Evolutionary conservation across 1,284 basidiomycete species (phyloP).

Genomic region (Malassezia nana): DNA sequence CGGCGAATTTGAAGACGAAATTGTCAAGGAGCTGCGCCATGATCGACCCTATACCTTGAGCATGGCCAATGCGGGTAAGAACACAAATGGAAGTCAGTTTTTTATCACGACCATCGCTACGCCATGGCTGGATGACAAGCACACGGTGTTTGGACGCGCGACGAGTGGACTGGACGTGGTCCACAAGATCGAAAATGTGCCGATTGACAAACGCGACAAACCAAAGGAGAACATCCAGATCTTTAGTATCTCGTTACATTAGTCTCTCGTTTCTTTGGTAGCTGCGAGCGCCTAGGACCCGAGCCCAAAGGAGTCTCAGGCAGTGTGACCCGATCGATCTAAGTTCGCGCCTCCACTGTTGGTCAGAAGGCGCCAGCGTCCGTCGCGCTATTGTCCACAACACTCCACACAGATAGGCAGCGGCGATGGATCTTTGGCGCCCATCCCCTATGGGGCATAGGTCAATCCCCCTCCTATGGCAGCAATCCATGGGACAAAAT

Average conservation of each 20-base stretch:
- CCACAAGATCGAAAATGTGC: conserved; percentile 71
- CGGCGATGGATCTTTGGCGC: conserved; percentile 13
- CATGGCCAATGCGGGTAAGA: conserved; percentile 95
- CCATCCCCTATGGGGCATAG: conserved; percentile 8
- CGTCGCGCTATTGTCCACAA: background rate
- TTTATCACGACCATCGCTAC: conserved; percentile 95
- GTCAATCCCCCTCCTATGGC: conserved; percentile 12
- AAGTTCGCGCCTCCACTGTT: background rate
- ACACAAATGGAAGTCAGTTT: conserved; percentile 92
- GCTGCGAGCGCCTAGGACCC: too few relatives aligned
- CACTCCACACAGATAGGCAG: background rate
- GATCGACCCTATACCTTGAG: conserved; percentile 92
- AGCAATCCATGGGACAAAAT: background rate
- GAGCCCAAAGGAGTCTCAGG: too few relatives aligned
- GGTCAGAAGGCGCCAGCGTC: background rate
- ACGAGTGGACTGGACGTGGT: conserved; percentile 54
- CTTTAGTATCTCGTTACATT: conserved; percentile 15
- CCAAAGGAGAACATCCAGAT: conserved; percentile 35
- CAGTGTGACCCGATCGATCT: too few relatives aligned
- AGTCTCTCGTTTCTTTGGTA: too few relatives aligned
- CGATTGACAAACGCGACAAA: conserved; percentile 49
- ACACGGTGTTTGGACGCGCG: conserved; percentile 56
- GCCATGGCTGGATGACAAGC: conserved; percentile 68
- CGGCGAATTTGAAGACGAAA: conserved; percentile 88
- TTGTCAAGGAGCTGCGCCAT: conserved; percentile 69